Evolutionary conservation across 2,329 filamentous ascomycete genomes (phyloP).

Genomic region (Penicillium sp.): DNA sequence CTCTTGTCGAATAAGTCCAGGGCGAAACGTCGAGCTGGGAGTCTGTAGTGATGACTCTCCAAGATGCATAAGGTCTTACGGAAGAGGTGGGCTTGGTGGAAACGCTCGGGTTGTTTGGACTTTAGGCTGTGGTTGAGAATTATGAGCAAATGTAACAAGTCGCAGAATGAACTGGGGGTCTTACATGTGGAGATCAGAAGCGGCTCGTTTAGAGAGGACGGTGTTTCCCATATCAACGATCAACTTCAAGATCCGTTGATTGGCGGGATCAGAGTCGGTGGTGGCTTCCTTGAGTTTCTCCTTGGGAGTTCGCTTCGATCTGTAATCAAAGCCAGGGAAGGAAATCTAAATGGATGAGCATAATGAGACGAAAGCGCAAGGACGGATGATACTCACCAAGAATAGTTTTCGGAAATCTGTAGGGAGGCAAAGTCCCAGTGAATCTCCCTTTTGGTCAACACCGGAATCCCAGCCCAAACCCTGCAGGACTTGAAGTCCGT

Average conservation of each 20-base stretch:
- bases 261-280: constrained; percentile 60
- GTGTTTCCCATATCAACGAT: constrained; percentile 90
- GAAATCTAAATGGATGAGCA: constrained; percentile 34
- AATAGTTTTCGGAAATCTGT: constrained; percentile 75
- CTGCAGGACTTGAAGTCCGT: constrained; percentile 86
- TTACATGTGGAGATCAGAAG: constrained; percentile 69
- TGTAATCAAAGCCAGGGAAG: constrained; percentile 41
- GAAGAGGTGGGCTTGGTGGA: constrained; percentile 75
- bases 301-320: constrained; percentile 42
- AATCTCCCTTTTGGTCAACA: constrained; percentile 75
- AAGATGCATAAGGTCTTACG: constrained; percentile 79
- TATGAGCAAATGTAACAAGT: neutral
- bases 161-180: constrained; percentile 25
- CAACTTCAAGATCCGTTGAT: constrained; percentile 75
- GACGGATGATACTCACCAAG: constrained; percentile 54
- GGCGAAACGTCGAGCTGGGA: constrained; percentile 83
- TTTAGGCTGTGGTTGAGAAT: constrained; percentile 61
- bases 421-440: constrained; percentile 84
- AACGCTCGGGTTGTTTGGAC: constrained; percentile 69
- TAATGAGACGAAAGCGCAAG: neutral
- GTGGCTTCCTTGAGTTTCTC: constrained; percentile 57
- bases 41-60: constrained; percentile 83
- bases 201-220: constrained; percentile 83
- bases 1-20: constrained; percentile 92
- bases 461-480: constrained; percentile 93